These are phyloP conservation scores for Asterophora lycoperdoides DNA, from an alignment of 768 basidiomycete species.

Conservation along the genomic window DNA sequence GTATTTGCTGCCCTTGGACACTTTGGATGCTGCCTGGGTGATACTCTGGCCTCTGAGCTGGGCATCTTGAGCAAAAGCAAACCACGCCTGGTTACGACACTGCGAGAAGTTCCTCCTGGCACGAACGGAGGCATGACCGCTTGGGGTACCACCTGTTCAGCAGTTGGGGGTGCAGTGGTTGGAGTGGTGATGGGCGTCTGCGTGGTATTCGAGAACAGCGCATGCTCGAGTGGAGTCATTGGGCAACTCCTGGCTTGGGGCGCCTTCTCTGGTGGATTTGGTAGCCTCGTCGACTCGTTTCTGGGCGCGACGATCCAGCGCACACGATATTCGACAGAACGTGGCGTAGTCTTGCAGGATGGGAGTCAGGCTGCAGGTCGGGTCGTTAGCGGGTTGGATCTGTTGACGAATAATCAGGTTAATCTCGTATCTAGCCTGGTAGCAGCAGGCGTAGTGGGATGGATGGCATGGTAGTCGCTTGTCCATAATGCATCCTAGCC, in stretches of 20 bases:
- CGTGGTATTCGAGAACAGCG: slow-evolving; percentile 58
- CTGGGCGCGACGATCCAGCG: slow-evolving; percentile 85
- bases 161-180: slow-evolving; percentile 68
- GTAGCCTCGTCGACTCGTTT: slow-evolving; percentile 83
- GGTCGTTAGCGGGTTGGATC: slow-evolving; percentile 57
- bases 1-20: slow-evolving; percentile 73
- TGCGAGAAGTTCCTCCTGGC: slow-evolving; percentile 73
- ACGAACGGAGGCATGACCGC: slow-evolving; percentile 87
- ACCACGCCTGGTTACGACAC: slow-evolving; percentile 77
- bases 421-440: slow-evolving; percentile 39
- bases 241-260: slow-evolving; percentile 56
- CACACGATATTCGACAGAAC: slow-evolving; percentile 64
- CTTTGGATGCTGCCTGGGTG: slow-evolving; percentile 85
- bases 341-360: slow-evolving; percentile 64
- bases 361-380: slow-evolving; percentile 24
- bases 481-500: slow-evolving; percentile 1
- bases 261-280: slow-evolving; percentile 62
- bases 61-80: slow-evolving; percentile 73
- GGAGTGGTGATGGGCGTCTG: slow-evolving; percentile 56
- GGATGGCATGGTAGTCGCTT: slow-evolving; percentile 17
- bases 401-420: slow-evolving; percentile 81
- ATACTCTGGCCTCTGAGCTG: slow-evolving; percentile 90
- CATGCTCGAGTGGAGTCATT: slow-evolving; percentile 41
- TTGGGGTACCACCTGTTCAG: slow-evolving; percentile 70
- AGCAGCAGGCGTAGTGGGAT: slow-evolving; percentile 28